These are phyloP conservation scores for Rosa lucieae DNA, from an alignment of 306 rosid genomes.

Conservation along the genomic window DNA sequence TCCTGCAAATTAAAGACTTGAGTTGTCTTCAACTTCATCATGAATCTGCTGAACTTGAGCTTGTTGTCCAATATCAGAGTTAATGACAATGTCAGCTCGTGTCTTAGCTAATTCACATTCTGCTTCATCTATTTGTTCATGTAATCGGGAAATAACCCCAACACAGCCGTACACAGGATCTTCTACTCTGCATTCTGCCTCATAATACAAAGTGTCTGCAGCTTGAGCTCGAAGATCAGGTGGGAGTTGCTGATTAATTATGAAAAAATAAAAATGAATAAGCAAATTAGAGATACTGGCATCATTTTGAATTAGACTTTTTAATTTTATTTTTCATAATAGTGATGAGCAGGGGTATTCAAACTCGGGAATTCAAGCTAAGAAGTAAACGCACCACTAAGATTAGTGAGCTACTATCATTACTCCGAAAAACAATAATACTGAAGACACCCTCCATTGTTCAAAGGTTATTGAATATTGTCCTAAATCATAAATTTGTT, in stretches of 20 bases:
- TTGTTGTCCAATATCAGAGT: constrained; percentile 18
- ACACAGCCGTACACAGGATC: constrained; percentile 78
- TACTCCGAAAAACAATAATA: too few species aligned
- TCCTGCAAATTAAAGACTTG: constrained; percentile 5
- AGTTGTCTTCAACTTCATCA: constrained; percentile 19
- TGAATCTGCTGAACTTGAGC: constrained; percentile 1
- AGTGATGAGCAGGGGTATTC: not conserved
- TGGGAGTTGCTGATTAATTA: constrained; percentile 48
- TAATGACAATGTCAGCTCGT: constrained; percentile 49
- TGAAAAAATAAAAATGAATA: not conserved
- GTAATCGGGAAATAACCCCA: constrained; percentile 50
- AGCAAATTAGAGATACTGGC: not conserved
- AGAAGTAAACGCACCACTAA: not conserved
- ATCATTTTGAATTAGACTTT: not conserved
- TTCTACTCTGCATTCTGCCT: constrained; percentile 57
- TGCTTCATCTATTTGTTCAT: constrained; percentile 42
- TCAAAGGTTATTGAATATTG: not conserved
- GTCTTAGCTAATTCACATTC: constrained; percentile 49
- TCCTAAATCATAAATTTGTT: not conserved
- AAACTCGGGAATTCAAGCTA: not conserved
- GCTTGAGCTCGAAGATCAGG: constrained; percentile 44
- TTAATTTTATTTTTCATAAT: not conserved
- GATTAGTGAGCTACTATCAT: not conserved
- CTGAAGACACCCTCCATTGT: not conserved
- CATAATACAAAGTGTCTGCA: constrained; percentile 50